Conservation (phyloP, 164 flowering plant genomes). For the Santalum album region DNA sequence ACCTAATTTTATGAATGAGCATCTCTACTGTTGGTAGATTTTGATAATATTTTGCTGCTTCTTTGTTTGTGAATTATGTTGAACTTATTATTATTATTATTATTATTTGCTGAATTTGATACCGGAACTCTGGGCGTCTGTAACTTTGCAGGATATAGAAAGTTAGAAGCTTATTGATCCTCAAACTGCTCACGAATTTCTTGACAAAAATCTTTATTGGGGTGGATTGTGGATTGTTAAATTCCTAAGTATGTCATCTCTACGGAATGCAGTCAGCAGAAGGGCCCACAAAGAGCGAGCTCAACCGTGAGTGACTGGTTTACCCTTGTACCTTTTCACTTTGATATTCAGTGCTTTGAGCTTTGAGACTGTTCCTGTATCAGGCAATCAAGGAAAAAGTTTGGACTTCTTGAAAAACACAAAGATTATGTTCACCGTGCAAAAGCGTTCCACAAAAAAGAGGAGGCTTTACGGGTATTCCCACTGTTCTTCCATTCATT, state of each 20-base stretch:
- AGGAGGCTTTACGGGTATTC: conserved; percentile 54
- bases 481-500: background rate
- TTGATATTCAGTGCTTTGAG: background rate
- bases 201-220: too few relatives aligned
- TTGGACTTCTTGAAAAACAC: conserved; percentile 81
- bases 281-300: conserved; percentile 80
- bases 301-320: conserved; percentile 61
- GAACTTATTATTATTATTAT: too few relatives aligned
- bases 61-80: too few relatives aligned
- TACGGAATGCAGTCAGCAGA: conserved; percentile 63
- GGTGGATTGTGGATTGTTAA: too few relatives aligned
- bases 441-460: conserved; percentile 51
- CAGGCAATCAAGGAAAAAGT: conserved; percentile 52
- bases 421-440: conserved; percentile 88
- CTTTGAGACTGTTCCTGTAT: background rate
- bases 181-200: too few relatives aligned
- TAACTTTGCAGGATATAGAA: too few relatives aligned
- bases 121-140: too few relatives aligned
- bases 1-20: too few relatives aligned
- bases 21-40: too few relatives aligned
- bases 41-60: too few relatives aligned
- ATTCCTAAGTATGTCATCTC: conserved; percentile 58
- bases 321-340: background rate
- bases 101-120: too few relatives aligned
- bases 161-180: too few relatives aligned